Conservation (phyloP, 2,329 filamentous ascomycete genomes). For the Scedosporium aurantiacum region DNA sequence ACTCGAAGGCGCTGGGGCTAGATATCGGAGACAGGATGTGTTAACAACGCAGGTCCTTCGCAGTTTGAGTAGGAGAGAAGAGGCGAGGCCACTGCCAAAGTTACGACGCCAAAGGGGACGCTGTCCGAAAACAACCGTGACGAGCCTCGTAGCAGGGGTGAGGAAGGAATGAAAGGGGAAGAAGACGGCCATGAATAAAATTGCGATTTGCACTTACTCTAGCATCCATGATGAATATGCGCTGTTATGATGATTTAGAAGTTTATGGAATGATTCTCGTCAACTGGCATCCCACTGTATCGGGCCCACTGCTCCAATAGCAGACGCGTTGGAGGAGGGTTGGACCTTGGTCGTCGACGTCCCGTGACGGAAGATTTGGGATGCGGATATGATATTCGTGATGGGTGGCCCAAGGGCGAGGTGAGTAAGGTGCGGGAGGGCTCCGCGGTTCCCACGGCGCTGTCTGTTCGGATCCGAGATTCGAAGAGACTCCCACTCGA, state of each 20-base stretch:
- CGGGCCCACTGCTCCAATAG: neutral
- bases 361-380: neutral
- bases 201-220: conserved; percentile 3
- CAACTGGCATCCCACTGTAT: neutral
- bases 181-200: neutral
- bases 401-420: neutral
- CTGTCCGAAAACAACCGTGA: too few relatives aligned
- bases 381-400: neutral
- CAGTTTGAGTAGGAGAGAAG: neutral
- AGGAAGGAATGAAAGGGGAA: neutral
- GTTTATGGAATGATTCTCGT: neutral
- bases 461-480: neutral
- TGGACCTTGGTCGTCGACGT: neutral
- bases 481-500: neutral
- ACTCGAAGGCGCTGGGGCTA: conserved; percentile 30
- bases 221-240: conserved; percentile 5
- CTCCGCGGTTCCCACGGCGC: neutral
- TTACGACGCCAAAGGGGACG: neutral
- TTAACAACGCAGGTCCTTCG: too few relatives aligned
- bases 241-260: neutral
- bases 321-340: neutral
- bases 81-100: neutral
- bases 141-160: too few relatives aligned
- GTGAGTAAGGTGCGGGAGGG: neutral
- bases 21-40: neutral